Evolutionary conservation across 1,284 basidiomycete genomes (phyloP).

Genomic region (Ustilago xerochloae): DNA sequence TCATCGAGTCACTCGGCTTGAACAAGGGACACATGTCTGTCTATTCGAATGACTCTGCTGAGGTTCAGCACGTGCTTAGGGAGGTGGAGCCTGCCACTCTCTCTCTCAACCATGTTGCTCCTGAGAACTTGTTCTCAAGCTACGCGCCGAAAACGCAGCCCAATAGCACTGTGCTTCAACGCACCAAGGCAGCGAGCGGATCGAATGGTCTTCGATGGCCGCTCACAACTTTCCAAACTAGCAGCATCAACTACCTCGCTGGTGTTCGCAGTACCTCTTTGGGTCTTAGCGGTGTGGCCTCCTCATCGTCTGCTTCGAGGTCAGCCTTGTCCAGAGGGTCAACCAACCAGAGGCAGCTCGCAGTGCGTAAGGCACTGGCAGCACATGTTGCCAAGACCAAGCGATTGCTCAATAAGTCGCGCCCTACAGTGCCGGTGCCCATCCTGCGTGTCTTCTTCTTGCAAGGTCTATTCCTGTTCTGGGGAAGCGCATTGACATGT

Average conservation of each 20-base stretch:
- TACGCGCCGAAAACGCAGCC: slow-evolving; percentile 5
- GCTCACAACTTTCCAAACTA: slow-evolving; percentile 4
- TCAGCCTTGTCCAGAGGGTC: slow-evolving; percentile 7
- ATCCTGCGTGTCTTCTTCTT: slow-evolving; percentile 25
- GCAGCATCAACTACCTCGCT: slow-evolving; percentile 1
- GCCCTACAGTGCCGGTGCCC: slow-evolving; percentile 6
- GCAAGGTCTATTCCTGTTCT: slow-evolving; percentile 25
- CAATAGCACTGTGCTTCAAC: slow-evolving; percentile 5
- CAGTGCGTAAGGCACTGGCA: slow-evolving; percentile 10
- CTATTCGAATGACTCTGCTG: slow-evolving; percentile 22
- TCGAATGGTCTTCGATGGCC: slow-evolving; percentile 11
- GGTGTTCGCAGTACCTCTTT: slow-evolving; percentile 7
- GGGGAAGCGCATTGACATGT: slow-evolving; percentile 15
- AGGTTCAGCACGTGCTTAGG: slow-evolving; percentile 17
- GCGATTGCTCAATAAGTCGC: slow-evolving; percentile 2
- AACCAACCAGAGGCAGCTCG: slow-evolving; percentile 4
- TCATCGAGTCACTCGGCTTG: slow-evolving; percentile 9
- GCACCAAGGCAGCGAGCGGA: neutral
- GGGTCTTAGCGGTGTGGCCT: slow-evolving; percentile 7
- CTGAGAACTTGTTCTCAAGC: slow-evolving; percentile 28
- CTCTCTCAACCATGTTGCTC: slow-evolving; percentile 24
- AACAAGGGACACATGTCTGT: slow-evolving; percentile 14
- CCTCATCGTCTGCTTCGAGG: neutral
- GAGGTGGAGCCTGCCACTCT: slow-evolving; percentile 11
- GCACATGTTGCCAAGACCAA: slow-evolving; percentile 18